A percentile compares a stretch with the other conserved stretches of the same genome.
Evolutionary conservation across 2,329 filamentous ascomycete genomes (phyloP).

Genomic region (Grosmannia huntii): DNA sequence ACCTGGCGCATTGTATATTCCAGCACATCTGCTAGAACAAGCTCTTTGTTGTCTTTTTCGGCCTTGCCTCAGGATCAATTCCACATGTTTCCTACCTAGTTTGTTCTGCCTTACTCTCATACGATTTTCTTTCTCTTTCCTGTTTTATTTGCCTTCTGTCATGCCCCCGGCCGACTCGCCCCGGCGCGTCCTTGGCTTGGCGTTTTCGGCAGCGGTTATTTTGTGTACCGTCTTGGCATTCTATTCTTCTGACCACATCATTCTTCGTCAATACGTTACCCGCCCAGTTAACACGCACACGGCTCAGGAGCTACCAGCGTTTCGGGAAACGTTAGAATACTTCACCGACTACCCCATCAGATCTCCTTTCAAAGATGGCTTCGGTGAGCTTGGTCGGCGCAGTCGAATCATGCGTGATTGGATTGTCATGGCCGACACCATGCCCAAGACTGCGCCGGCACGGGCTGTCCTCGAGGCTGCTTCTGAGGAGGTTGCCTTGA

Average conservation of each 20-base stretch:
- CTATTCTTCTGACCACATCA: not conserved
- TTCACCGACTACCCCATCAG: constrained; percentile 2
- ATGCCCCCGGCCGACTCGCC: not conserved
- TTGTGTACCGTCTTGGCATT: not conserved
- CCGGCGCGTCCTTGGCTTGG: not conserved
- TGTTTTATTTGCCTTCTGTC: not conserved
- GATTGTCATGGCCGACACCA: not conserved
- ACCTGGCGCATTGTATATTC: not conserved
- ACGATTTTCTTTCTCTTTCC: not conserved
- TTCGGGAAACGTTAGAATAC: not conserved
- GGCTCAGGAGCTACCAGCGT: not conserved
- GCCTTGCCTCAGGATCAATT: not conserved
- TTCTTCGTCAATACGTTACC: not conserved
- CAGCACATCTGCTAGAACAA: not conserved
- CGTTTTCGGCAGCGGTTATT: not conserved
- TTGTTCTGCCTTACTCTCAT: not conserved
- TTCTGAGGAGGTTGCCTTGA: not conserved
- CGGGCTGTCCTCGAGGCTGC: not conserved
- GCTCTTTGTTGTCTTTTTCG: not conserved
- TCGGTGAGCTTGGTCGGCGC: constrained; percentile 3
- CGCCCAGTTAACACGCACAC: not conserved
- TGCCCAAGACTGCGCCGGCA: not conserved
- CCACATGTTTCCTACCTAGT: not conserved
- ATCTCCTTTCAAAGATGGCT: not conserved
- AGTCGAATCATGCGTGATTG: not conserved